phyloP scores from a whole-genome alignment of 305 asterid species.

The Rubia balearica region DNA sequence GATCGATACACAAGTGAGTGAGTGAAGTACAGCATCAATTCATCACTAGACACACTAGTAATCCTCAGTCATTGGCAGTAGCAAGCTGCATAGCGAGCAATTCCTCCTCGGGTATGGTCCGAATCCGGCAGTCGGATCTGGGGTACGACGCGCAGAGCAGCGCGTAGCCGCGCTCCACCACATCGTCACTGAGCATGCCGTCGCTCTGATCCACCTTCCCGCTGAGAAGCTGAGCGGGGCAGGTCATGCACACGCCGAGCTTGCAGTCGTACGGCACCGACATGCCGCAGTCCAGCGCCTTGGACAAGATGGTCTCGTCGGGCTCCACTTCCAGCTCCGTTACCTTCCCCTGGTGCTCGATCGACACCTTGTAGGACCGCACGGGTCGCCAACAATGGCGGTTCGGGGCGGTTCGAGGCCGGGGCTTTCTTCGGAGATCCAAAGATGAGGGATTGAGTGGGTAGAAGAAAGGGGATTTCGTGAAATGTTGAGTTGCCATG shows the following conservation, averaged over 20 bases:
- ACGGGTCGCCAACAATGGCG: slow-evolving; percentile 13
- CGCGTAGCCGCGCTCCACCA: slow-evolving; percentile 74
- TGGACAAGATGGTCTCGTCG: slow-evolving; percentile 72
- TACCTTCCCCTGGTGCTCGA: slow-evolving; percentile 50
- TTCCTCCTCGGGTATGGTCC: slow-evolving; percentile 80
- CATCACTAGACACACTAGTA: neutral
- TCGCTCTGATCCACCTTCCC: slow-evolving; percentile 93
- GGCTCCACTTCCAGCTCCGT: slow-evolving; percentile 73
- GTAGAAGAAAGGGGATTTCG: slow-evolving; percentile 29
- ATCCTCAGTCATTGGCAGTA: slow-evolving; percentile 68
- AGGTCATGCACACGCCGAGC: slow-evolving; percentile 96
- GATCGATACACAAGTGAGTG: neutral
- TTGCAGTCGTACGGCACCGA: slow-evolving; percentile 81
- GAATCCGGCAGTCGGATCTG: slow-evolving; percentile 73
- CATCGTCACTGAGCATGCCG: slow-evolving; percentile 97
- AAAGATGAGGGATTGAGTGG: slow-evolving; percentile 20
- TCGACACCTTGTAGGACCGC: slow-evolving; percentile 52
- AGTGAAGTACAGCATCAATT: neutral
- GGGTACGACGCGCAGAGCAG: slow-evolving; percentile 75
- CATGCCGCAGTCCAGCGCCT: slow-evolving; percentile 67
- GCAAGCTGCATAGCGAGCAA: slow-evolving; percentile 84
- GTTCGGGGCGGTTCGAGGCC: slow-evolving; percentile 6
- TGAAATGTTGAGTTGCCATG: slow-evolving; percentile 35
- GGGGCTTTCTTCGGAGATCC: slow-evolving; percentile 10
- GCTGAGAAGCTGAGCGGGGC: slow-evolving; percentile 80